Evolutionary conservation across 768 basidiomycete genomes (phyloP), one percentile per base, ranked within the genome.

Genomic region (Russula earlei): DNA sequence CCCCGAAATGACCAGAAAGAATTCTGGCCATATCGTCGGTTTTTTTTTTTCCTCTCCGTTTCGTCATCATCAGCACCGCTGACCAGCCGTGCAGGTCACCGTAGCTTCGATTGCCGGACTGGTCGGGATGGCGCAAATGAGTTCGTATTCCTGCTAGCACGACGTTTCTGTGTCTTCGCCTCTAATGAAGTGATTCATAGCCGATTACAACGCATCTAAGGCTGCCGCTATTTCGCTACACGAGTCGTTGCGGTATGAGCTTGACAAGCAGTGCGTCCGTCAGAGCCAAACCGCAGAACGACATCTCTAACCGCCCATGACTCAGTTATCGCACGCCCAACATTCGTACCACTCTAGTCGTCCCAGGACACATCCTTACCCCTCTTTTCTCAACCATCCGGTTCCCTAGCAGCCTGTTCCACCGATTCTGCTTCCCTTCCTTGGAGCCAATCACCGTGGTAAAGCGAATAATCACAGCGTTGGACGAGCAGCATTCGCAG

Each of bases 171-270:
- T 56, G 31, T 4, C 41, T 31, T 58, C 20, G 10, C 25, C 19
- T 47, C 24, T 46, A 41, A 22, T 49, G 27, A 25, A 22, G 22
- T 31, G 29, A 5, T 31, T 43, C 63, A 37, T 54, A 91, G 89
- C 84, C 64, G 91, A 95, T 71, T 98, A 99, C 68, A 78, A 77
- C 67, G 91, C 92, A 9, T 91, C 91, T 24, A 99, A 99, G 72
- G 89, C 92, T 11, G 93, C 94, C n/a, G 66, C 87, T 20, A 73
- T 88, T 15, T 79, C 80, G 31, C 69, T 97, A 43, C 83, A 95
- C 62, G 87, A 93, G 61, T 84, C 87, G 14, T 76, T 99, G 50
- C 80, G 91, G 49, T 87, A 84, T 63, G 95, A 99, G 68, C 80
- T 98, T 17, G 87, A 93, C 67, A 81, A 85, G 42, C 73, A 77